Evolutionary conservation across 2,329 filamentous ascomycete species (phyloP), one percentile per base, ranked within the genome.

Genomic region (Knoxdaviesia capensis): DNA sequence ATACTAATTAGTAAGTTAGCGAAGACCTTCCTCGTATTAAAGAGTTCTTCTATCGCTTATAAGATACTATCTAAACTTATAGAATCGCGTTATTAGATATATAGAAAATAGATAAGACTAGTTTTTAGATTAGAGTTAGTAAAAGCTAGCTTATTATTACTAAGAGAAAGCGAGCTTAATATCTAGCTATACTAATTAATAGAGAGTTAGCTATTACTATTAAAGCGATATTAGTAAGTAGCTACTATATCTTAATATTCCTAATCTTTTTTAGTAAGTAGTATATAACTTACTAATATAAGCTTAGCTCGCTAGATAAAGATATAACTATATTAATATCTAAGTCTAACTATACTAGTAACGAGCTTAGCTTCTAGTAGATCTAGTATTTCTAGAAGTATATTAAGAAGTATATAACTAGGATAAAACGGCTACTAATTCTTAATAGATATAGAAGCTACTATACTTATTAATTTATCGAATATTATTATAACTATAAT

Each of bases 391-490:
- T 39, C 30, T 39, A 43, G 5, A 34, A 39, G 35, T 40, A 43
- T 43, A 35, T 33, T 33, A 36, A 36, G 7, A 37, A 32, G 4
- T 35, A 35, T 29, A 9, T 29, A 10, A 35, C 34, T 3, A 6
- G 33, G 34, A 35, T 5, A n/a, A 34, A 43, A 30, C 20, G 29
- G 9, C 11, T 45, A 11, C n/a, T 45, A 20, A 42, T 45, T 29
- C 10, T 45, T 36, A 33, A 45, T 45, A 40, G 33, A 3, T 40
- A 42, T 45, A 20, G 35, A 43, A 29, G 39, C 39, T 40, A 37
- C 34, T 9, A 39, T 8, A 40, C 20, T 31, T 38, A 3, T 39
- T 31, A 39, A 28, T 39, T 39, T 29, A 39, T 28, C 5, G 3
- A 31, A 11, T 38, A 31, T 34, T 28, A 35, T 35, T 11, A 20